Evolutionary conservation across 1,139 yeast species (phyloP), one percentile per base, ranked within the genome.

Genomic region (Komagataea norvegica): DNA sequence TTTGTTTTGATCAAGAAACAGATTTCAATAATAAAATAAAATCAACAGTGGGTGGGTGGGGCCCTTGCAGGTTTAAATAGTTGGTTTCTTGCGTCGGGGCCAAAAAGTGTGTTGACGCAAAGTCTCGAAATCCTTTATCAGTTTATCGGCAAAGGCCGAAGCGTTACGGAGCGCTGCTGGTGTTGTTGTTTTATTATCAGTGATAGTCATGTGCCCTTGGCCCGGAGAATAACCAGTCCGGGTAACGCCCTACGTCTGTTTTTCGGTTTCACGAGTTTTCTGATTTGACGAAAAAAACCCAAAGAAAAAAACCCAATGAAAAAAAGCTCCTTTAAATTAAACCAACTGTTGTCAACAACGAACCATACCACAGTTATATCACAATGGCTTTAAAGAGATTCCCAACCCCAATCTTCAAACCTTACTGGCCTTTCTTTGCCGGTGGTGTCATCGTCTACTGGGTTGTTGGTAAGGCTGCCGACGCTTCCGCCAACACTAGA

Each of bases 371-470:
- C n/a, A 33, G 19, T 21, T 24, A 25, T 15, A 19, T 18, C 37
- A 52, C 37, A 45, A 52, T 48, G 54, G 53, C 56, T 33, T 36
- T 62, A 46, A 68, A 68, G 61, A 63, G 65, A 60, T 72, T 65
- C 57, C 65, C 73, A 42, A 68, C 75, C 39, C 77, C 77, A 40
- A 47, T 70, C 38, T 44, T 75, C 57, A 77, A 75, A 65, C 75
- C 74, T 56, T 74, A 71, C 69, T 78, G 84, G 83, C 84, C 84
- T 52, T 74, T 78, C 61, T 74, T 77, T 54, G 69, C 68, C 51
- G 82, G 81, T 53, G 78, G 80, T 55, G 78, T 64, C 51, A 53
- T 70, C 49, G 72, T 82, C 48, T 72, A 68, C 68, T 76, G 64
- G 65, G 65, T 72, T 47, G 65, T 79, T 53, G 67, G 72, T 56